Conservation (phyloP, 805 yeast genomes). For the Debaryomyces castellii region DNA sequence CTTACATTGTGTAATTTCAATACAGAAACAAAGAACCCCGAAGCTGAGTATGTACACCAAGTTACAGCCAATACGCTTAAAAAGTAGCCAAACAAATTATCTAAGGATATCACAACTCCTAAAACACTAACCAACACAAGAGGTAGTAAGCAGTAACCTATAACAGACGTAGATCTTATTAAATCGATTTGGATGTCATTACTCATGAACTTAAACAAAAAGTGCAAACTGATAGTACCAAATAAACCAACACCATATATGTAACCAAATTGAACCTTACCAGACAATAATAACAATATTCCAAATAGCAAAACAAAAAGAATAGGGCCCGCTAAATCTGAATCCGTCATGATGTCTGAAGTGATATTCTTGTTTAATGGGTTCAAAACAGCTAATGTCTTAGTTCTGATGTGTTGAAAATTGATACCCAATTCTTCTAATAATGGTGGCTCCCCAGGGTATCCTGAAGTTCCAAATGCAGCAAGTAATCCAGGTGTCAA, state of each 20-base stretch:
- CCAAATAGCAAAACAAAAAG: conserved; percentile 88
- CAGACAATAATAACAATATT: conserved; percentile 74
- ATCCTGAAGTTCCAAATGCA: conserved; percentile 90
- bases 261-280: conserved; percentile 95
- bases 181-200: conserved; percentile 54
- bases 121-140: conserved; percentile 74
- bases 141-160: conserved; percentile 93
- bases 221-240: conserved; percentile 84
- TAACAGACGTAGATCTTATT: conserved; percentile 79
- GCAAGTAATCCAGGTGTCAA: conserved; percentile 79
- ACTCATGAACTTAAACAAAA: conserved; percentile 85
- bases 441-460: conserved; percentile 91
- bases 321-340: conserved; percentile 94
- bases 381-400: conserved; percentile 82
- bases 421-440: conserved; percentile 93
- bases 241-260: conserved; percentile 93
- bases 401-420: conserved; percentile 79
- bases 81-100: conserved; percentile 71
- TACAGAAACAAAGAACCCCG: conserved; percentile 88
- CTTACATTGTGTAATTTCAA: conserved; percentile 83
- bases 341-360: conserved; percentile 76
- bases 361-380: conserved; percentile 64
- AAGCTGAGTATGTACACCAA: conserved; percentile 93
- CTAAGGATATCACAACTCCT: conserved; percentile 65
- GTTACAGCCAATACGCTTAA: conserved; percentile 64